These are phyloP conservation scores for Penicilliopsis zonata DNA, from an alignment of 495 filamentous ascomycete species.

Conservation along the genomic window DNA sequence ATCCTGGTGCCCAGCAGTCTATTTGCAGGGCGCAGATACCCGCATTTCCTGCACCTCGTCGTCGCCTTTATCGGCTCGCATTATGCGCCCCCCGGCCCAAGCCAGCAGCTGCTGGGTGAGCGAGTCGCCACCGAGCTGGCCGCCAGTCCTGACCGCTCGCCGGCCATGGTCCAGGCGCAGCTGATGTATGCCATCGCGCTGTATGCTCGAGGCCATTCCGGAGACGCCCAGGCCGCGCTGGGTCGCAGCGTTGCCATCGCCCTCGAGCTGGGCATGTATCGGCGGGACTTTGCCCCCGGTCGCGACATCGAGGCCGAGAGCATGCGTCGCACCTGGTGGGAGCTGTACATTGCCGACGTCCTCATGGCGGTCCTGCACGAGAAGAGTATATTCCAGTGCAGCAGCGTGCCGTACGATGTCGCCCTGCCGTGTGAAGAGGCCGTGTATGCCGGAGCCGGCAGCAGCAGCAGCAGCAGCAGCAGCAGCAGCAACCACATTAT, in stretches of 20 bases:
- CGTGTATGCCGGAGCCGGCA: too few species aligned
- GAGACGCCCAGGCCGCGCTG: neutral
- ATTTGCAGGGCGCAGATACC: slow-evolving; percentile 5
- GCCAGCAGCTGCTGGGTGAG: neutral
- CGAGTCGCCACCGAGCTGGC: neutral
- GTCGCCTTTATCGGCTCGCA: slow-evolving; percentile 7
- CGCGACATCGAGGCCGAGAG: slow-evolving; percentile 3
- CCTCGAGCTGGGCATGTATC: slow-evolving; percentile 3
- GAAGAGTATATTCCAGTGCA: slow-evolving; percentile 1
- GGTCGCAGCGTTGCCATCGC: slow-evolving; percentile 1
- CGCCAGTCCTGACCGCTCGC: neutral
- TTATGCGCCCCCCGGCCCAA: slow-evolving; percentile 3
- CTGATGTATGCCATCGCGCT: neutral
- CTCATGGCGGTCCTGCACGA: slow-evolving; percentile 1
- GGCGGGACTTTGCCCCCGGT: neutral
- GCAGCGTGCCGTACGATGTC: slow-evolving; percentile 2
- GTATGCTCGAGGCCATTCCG: neutral
- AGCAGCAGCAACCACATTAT: neutral
- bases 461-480: too few species aligned
- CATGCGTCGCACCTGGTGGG: slow-evolving; percentile 4
- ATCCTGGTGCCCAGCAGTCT: slow-evolving; percentile 3
- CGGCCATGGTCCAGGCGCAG: slow-evolving; percentile 2
- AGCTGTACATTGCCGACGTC: slow-evolving; percentile 3
- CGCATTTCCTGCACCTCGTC: slow-evolving; percentile 4
- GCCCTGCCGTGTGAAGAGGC: slow-evolving; percentile 2